Evolutionary conservation across 257 asterid species (phyloP), one percentile per base, ranked within the genome.

Genomic region (Nicotiana noctiflora): DNA sequence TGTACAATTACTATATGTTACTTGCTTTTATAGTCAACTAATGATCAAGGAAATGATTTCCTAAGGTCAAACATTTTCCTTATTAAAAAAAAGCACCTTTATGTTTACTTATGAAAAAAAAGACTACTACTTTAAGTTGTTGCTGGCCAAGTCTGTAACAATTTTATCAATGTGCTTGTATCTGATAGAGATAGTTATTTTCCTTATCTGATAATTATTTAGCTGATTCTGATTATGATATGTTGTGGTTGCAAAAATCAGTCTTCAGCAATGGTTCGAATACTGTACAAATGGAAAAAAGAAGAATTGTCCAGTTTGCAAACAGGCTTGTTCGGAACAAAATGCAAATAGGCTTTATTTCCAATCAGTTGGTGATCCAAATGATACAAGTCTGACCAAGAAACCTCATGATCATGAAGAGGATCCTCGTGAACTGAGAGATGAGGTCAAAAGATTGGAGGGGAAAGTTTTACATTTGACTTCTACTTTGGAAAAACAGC

Each of bases 201-300:
- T 14, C 44, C 23, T 49, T 74, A 74, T 14, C 60, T 23, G 78
- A 74, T 52, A 46, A 21, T 6, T 21, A 34, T 68, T 8, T 21
- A 25, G 4, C 44, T 14, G 40, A 44, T 72, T 72, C 21, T 72
- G 77, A 46, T 46, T 44, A 1, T 72, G 34, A 70, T 70, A 72
- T 72, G 23, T 23, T 74, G 4, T 74, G 78, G 9, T 74, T 74
- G 78, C 60, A 21, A 44, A 27, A 21, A 46, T 21, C 56, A 96
- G 98, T 87, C 93, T 96, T 79, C 98, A 94, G 49, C 98, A 96
- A 85, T 94, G 98, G 98, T 92, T 96, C 27, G 99, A 96, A 90
- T 96, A 93, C 85, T 94, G 99, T 62, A 89, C 91, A 52, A 91
- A 90, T 51, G 83, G 85, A 84, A 96, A 23, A 0, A 74, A 91